Evolutionary conservation across 805 yeast genomes (phyloP).

Genomic region (Ogataea nitratoaversa): DNA sequence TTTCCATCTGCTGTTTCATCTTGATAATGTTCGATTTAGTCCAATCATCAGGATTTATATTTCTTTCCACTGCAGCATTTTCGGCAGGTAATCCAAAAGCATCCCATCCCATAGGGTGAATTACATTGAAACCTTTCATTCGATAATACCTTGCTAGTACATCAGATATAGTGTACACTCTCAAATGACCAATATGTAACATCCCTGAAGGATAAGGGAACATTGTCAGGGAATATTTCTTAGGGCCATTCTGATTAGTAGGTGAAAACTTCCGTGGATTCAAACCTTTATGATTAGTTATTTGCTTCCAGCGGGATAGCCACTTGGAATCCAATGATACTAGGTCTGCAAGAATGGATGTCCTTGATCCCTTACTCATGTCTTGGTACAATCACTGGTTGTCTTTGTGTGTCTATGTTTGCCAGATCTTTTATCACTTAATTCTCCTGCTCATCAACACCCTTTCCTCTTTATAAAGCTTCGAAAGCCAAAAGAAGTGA

Average conservation of each 20-base stretch:
- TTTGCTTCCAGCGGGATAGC: constrained; percentile 42
- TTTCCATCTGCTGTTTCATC: constrained; percentile 79
- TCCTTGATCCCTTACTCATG: constrained; percentile 7
- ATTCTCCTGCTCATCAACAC: no score
- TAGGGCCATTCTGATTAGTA: constrained; percentile 5
- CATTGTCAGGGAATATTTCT: constrained; percentile 73
- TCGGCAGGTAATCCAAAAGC: constrained; percentile 98
- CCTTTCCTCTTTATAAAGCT: no score
- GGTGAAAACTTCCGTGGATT: constrained; percentile 15
- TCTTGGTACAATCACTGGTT: no score
- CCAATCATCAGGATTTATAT: constrained; percentile 78
- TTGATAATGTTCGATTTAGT: constrained; percentile 72
- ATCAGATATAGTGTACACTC: constrained; percentile 92
- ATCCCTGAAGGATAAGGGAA: constrained; percentile 96
- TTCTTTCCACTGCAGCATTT: constrained; percentile 91
- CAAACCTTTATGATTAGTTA: constrained; percentile 20
- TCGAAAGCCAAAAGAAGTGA: no score
- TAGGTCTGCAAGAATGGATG: constrained; percentile 18
- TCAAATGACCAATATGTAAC: constrained; percentile 88
- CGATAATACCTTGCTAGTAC: constrained; percentile 73
- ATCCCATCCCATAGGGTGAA: constrained; percentile 99
- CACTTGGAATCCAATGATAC: constrained; percentile 48
- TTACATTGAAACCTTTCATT: constrained; percentile 69
- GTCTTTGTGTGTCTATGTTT: no score
- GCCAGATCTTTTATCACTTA: no score